phyloP scores from a whole-genome alignment of 345 rosid species.

The Balakata baccata region DNA sequence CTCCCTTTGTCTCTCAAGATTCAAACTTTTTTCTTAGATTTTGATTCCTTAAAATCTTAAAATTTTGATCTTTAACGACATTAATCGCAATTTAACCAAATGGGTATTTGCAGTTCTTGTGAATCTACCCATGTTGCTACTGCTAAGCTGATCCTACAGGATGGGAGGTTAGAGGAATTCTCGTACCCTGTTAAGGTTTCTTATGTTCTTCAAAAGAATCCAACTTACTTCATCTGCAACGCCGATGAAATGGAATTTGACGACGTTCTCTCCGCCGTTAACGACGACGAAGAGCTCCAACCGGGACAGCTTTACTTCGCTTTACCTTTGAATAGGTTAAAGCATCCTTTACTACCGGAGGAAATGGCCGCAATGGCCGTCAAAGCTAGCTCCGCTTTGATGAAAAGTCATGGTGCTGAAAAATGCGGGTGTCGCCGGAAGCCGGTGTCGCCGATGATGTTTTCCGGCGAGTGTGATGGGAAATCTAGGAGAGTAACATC shows the following conservation, averaged over 20 bases:
- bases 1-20: background rate
- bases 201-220: conserved; percentile 51
- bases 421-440: conserved; percentile 48
- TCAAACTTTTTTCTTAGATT: background rate
- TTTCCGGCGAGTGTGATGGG: conserved; percentile 20
- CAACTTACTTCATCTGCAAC: conserved; percentile 73
- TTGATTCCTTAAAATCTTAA: background rate
- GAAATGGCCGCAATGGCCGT: conserved; percentile 99
- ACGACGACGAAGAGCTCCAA: conserved; percentile 69
- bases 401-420: conserved; percentile 41
- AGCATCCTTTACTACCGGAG: conserved; percentile 61
- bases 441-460: conserved; percentile 24
- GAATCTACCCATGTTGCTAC: conserved; percentile 66
- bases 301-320: conserved; percentile 89
- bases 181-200: conserved; percentile 74
- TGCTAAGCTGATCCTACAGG: conserved; percentile 73
- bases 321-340: conserved; percentile 59
- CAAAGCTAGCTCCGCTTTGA: conserved; percentile 84
- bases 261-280: conserved; percentile 58
- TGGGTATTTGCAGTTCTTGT: conserved; percentile 91
- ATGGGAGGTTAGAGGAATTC: conserved; percentile 77
- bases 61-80: background rate
- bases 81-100: conserved; percentile 4
- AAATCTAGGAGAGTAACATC: conserved; percentile 22
- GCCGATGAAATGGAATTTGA: conserved; percentile 96